Base-by-base conservation (phyloP, 768 basidiomycete species). In the Lyophyllum shimeji region DNA sequence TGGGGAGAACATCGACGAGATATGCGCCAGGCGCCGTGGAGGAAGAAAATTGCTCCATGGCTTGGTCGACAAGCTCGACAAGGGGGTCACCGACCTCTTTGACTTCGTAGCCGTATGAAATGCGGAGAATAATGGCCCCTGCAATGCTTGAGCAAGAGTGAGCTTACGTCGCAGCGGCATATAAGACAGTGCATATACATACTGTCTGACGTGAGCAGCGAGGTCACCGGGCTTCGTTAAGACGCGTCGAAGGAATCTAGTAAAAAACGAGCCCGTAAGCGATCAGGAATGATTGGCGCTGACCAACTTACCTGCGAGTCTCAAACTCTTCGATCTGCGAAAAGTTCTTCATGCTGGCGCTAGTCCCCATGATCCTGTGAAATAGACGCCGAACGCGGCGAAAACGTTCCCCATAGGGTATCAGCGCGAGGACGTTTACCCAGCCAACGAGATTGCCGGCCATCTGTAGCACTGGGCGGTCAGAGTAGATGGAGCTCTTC, bases 21-120 rank as follows among this genome's bases (percentile, higher is more conserved):
- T 74, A 81, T 17, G 73, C 77, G 12, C 81, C 81, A 33, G 82
- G 81, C 21, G 76, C 76, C 31, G 81, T 81, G 21, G 81, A 71
- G 23, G 80, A 68, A 46, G 82, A 78, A 59, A 83, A 83, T 60
- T 82, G 80, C 53, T 79, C 74, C 7, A 79, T 83, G 13, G 82
- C 82, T 56, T 69, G 69, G 60, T 82, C 78, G n/a, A 78, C 82
- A 37, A 82, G 74, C 50, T 74, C 71, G 20, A 83, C 74, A 55
- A 82, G 79, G 7, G 81, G 81, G 62, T 83, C 82, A 47, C 76
- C 69, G 42, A 64, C 65, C 61, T 82, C 79, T 56, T 76, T 75
- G 52, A 78, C 77, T 60, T 81, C 75, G 63, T 82, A 82, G 11
- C 82, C 82, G 60, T 83, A 75, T 4, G 80, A 78, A 47, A 82